These are phyloP conservation scores for Fistulinella prunicolor DNA, from an alignment of 768 basidiomycete genomes.

Conservation along the genomic window DNA sequence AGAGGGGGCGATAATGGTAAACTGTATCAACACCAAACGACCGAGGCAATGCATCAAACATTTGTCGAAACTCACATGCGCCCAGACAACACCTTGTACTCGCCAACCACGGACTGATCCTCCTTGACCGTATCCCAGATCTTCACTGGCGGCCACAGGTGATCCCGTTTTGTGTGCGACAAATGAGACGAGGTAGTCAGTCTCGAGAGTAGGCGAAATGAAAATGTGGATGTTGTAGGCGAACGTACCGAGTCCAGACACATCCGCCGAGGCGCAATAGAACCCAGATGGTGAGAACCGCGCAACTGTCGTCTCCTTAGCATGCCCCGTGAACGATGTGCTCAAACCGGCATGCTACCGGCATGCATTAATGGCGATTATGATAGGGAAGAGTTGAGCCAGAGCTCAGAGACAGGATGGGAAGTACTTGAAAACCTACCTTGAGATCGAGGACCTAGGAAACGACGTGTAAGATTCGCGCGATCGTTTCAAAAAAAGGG, in stretches of 20 bases:
- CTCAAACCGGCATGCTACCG: conserved; percentile 62
- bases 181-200: not conserved
- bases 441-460: conserved; percentile 78
- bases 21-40: not conserved
- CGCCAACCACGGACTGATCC: conserved; percentile 78
- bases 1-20: not conserved
- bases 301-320: conserved; percentile 83
- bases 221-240: not conserved
- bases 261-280: conserved; percentile 92
- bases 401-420: no score
- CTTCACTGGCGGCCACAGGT: conserved; percentile 47
- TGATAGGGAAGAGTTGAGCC: no score
- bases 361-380: not conserved
- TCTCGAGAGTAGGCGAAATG: not conserved
- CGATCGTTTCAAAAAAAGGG: not conserved
- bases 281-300: conserved; percentile 91
- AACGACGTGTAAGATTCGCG: conserved; percentile 1
- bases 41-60: not conserved
- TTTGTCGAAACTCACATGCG: conserved; percentile 51
- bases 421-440: conserved; percentile 42
- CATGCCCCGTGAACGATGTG: conserved; percentile 73
- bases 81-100: conserved; percentile 73
- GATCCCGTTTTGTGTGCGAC: no score
- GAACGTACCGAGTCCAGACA: conserved; percentile 67
- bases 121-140: conserved; percentile 93